A percentile compares a stretch with the other conserved stretches of the same genome.
Conservation (phyloP, 257 asterid genomes). For the Oldenlandia corymbosa region DNA sequence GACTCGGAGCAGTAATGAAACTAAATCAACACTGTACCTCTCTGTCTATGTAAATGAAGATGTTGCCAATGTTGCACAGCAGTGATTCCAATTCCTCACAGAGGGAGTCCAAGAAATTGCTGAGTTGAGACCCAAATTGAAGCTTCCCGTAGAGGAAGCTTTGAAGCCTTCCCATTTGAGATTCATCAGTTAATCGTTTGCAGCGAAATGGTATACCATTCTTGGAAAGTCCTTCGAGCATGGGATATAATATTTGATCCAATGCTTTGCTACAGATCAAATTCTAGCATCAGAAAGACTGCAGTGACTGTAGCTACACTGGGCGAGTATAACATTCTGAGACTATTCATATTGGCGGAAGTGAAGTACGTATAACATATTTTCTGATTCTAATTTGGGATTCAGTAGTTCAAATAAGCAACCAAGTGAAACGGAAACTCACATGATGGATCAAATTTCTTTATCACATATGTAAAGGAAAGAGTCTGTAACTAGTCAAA, state of each 20-base stretch:
- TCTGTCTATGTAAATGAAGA: constrained; percentile 47
- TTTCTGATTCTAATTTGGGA: too few relatives aligned
- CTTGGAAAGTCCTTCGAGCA: constrained; percentile 39
- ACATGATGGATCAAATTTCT: not conserved
- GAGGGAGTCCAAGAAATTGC: constrained; percentile 45
- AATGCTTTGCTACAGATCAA: constrained; percentile 53
- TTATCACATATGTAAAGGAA: not conserved
- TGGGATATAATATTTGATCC: constrained; percentile 55
- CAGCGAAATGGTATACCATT: constrained; percentile 23
- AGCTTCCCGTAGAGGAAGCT: constrained; percentile 41
- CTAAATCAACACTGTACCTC: constrained; percentile 42
- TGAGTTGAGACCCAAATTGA: constrained; percentile 35
- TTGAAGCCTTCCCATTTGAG: constrained; percentile 52
- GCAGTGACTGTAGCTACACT: not conserved
- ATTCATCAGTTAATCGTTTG: constrained; percentile 42
- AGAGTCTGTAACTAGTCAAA: not conserved
- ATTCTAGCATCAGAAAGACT: constrained; percentile 6
- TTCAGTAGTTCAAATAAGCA: not conserved
- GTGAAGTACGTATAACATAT: not conserved
- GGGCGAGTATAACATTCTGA: not conserved
- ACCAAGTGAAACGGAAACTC: not conserved
- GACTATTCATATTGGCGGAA: not conserved
- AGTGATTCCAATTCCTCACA: constrained; percentile 51
- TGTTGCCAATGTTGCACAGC: constrained; percentile 36
- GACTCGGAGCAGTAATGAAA: not conserved